These are phyloP conservation scores for Coelastrella sp. DNA, from an alignment of 139 green algal genomes.

Conservation along the genomic window DNA sequence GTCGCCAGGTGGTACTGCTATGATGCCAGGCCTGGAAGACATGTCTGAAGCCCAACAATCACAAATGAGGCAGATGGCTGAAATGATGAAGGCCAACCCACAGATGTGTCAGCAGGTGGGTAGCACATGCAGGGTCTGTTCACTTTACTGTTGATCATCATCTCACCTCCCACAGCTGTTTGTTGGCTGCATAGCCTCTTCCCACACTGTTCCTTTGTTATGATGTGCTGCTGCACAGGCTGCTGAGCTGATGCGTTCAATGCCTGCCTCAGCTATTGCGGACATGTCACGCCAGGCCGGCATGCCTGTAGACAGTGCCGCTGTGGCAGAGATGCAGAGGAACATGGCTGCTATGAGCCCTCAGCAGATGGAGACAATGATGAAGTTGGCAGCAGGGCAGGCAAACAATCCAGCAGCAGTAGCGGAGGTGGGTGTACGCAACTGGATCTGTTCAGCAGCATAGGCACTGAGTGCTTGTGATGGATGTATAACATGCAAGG, in stretches of 20 bases:
- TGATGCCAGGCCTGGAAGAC: background rate
- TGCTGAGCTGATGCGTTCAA: conserved; percentile 55
- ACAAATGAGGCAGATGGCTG: conserved; percentile 14
- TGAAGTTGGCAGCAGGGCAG: conserved; percentile 17
- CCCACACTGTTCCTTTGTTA: too few species aligned
- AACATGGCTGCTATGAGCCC: conserved; percentile 9
- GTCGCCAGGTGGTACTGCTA: background rate
- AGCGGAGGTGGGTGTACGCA: background rate
- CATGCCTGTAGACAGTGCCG: background rate
- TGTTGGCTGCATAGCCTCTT: too few species aligned
- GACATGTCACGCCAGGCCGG: conserved; percentile 23
- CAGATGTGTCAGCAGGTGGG: conserved; percentile 52
- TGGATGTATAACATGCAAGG: too few species aligned
- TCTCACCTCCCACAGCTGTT: too few species aligned
- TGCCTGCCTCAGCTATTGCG: conserved; percentile 51
- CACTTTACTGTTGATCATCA: too few species aligned
- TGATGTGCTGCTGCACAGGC: conserved; percentile 41
- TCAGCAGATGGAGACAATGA: conserved; percentile 28
- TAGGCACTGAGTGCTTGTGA: too few species aligned
- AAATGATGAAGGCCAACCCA: conserved; percentile 61
- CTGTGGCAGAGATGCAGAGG: background rate
- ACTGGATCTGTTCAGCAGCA: too few species aligned
- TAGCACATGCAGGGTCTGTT: background rate
- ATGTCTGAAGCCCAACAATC: conserved; percentile 6
- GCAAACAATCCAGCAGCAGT: conserved; percentile 2